Evolutionary conservation across 768 basidiomycete species (phyloP).

Genomic region (Podaxis sp.): DNA sequence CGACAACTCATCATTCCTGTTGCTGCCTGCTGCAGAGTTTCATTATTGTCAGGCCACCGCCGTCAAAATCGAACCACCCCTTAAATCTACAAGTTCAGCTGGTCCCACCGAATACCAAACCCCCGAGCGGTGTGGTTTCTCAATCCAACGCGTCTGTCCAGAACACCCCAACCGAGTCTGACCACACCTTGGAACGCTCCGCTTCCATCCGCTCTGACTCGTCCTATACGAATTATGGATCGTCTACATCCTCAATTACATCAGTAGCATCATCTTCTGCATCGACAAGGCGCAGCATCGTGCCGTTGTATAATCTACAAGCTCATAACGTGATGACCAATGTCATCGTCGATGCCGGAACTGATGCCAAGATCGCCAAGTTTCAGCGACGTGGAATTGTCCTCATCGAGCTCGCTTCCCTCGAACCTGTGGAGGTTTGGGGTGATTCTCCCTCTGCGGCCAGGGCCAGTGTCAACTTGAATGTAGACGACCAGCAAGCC

Average conservation of each 20-base stretch:
- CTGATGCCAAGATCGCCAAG: conserved; percentile 79
- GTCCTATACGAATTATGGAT: conserved; percentile 27
- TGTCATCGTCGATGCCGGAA: conserved; percentile 82
- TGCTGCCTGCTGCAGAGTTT: conserved; percentile 55
- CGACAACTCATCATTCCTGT: not conserved
- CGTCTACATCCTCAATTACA: conserved; percentile 35
- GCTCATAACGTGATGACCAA: conserved; percentile 88
- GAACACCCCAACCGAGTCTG: conserved; percentile 17
- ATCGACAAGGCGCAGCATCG: conserved; percentile 58
- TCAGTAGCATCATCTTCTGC: conserved; percentile 27
- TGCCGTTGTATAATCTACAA: conserved; percentile 83
- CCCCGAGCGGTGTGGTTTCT: conserved; percentile 29
- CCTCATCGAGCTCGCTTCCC: conserved; percentile 68
- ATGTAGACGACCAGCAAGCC: not conserved
- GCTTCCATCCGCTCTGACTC: conserved; percentile 59
- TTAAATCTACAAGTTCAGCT: conserved; percentile 91
- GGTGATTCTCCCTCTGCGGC: conserved; percentile 19
- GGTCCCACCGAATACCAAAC: conserved; percentile 61
- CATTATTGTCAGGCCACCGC: conserved; percentile 88
- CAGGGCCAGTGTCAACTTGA: not conserved
- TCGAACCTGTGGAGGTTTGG: conserved; percentile 82
- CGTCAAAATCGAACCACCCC: conserved; percentile 79
- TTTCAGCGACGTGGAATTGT: conserved; percentile 73
- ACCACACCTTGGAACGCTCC: conserved; percentile 33
- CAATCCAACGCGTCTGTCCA: conserved; percentile 15